Evolutionary conservation across 768 basidiomycete species (phyloP).

Genomic region (Boletus edulis): DNA sequence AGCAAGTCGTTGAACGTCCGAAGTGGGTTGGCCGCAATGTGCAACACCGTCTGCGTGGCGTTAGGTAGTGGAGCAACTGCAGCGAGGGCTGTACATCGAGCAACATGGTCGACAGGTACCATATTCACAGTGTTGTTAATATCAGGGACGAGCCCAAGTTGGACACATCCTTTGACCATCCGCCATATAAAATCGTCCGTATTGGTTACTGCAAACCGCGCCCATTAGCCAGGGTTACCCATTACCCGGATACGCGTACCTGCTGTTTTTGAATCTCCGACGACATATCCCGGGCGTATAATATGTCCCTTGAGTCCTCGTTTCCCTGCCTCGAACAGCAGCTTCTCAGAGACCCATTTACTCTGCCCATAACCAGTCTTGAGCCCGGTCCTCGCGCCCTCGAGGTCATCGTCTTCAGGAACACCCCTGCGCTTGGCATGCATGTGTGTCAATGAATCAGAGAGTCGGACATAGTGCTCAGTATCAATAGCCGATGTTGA

Average conservation of each 20-base stretch:
- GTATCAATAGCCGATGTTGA: slow-evolving; percentile 95
- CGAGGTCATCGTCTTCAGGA: slow-evolving; percentile 85
- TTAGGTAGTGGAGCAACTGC: slow-evolving; percentile 56
- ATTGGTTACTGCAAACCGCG: slow-evolving; percentile 71
- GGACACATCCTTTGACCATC: slow-evolving; percentile 96
- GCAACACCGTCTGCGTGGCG: slow-evolving; percentile 59
- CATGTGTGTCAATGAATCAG: slow-evolving; percentile 58
- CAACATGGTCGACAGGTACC: slow-evolving; percentile 97
- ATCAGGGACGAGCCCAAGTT: slow-evolving; percentile 94
- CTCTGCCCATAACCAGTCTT: slow-evolving; percentile 95
- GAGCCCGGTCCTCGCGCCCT: slow-evolving; percentile 70
- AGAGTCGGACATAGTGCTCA: slow-evolving; percentile 83
- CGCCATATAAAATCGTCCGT: slow-evolving; percentile 99
- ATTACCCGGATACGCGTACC: slow-evolving; percentile 46
- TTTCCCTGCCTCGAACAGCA: slow-evolving; percentile 87
- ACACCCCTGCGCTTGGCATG: slow-evolving; percentile 57
- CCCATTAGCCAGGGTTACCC: neutral
- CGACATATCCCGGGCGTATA: slow-evolving; percentile 92
- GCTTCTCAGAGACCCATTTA: slow-evolving; percentile 98
- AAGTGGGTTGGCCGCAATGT: slow-evolving; percentile 82
- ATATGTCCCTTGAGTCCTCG: slow-evolving; percentile 85
- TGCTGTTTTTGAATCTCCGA: slow-evolving; percentile 86
- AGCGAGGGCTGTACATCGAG: slow-evolving; percentile 74
- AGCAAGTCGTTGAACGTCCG: slow-evolving; percentile 90
- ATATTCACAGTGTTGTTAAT: slow-evolving; percentile 99